These are phyloP conservation scores for Catenaria anguillulae DNA, from an alignment of 371 early-diverging fungal species.

Conservation along the genomic window DNA sequence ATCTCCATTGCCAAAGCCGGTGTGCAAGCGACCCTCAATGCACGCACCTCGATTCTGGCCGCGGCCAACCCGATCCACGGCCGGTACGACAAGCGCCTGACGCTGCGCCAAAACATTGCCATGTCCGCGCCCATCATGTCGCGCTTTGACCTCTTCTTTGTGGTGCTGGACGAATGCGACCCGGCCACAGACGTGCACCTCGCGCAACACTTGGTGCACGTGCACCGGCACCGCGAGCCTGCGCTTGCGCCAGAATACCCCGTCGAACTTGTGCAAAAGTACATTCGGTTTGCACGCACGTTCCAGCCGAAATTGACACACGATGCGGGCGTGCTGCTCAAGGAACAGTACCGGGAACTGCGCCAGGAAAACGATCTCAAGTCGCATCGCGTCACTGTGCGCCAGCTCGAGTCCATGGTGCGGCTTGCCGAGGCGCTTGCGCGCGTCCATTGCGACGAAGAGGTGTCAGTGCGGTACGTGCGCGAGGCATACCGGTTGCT, in stretches of 20 bases:
- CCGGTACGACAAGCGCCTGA: constrained; percentile 85
- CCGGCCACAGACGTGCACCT: constrained; percentile 81
- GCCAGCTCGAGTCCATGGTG: constrained; percentile 96
- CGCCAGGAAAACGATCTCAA: constrained; percentile 75
- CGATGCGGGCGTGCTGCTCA: constrained; percentile 62
- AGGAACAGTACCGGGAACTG: constrained; percentile 77
- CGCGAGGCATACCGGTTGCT: constrained; percentile 84
- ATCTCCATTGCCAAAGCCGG: constrained; percentile 99
- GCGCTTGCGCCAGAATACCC: constrained; percentile 53
- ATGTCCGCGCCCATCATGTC: constrained; percentile 99
- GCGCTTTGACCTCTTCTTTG: constrained; percentile 98
- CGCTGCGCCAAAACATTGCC: constrained; percentile 92
- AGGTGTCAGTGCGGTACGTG: constrained; percentile 54
- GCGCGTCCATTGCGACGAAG: constrained; percentile 64
- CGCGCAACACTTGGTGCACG: constrained; percentile 85
- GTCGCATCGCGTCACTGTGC: constrained; percentile 93
- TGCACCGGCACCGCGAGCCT: constrained; percentile 64
- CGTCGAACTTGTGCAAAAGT: constrained; percentile 65
- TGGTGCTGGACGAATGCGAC: constrained; percentile 93
- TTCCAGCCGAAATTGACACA: constrained; percentile 70
- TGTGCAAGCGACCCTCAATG: constrained; percentile 97
- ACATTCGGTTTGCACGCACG: constrained; percentile 78
- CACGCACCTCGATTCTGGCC: constrained; percentile 95
- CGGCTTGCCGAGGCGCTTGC: constrained; percentile 96
- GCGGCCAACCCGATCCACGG: constrained; percentile 98